phyloP scores from a whole-genome alignment of 371 early-diverging fungal genomes.

The Rhizopus delemar region DNA sequence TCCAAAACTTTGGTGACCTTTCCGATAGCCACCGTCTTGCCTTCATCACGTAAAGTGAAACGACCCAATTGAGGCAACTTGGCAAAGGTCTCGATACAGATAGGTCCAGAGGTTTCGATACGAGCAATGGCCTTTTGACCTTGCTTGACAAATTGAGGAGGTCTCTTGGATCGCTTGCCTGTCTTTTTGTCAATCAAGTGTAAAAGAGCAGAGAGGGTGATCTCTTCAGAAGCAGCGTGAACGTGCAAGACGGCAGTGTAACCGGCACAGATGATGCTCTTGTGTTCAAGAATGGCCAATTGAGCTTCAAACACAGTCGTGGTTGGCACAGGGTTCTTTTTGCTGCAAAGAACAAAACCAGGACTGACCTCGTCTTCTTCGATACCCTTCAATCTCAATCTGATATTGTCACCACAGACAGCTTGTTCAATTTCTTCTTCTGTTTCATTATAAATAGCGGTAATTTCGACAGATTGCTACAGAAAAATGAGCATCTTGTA shows the following conservation, averaged over 20 bases:
- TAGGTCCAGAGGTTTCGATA: conserved; percentile 70
- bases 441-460: conserved; percentile 77
- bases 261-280: conserved; percentile 95
- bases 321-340: conserved; percentile 76
- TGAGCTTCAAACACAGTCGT: conserved; percentile 84
- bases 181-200: conserved; percentile 90
- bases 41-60: conserved; percentile 96
- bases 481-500: background rate
- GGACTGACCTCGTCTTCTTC: conserved; percentile 91
- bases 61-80: conserved; percentile 92
- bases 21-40: conserved; percentile 95
- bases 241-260: conserved; percentile 91
- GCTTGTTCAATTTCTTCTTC: conserved; percentile 84
- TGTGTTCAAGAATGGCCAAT: conserved; percentile 87
- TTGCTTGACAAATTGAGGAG: conserved; percentile 93
- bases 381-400: conserved; percentile 85
- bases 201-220: conserved; percentile 75
- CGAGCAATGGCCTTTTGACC: conserved; percentile 85
- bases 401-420: conserved; percentile 90
- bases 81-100: conserved; percentile 90
- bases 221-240: conserved; percentile 88
- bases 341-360: conserved; percentile 86
- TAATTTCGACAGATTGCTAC: conserved; percentile 67
- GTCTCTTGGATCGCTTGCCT: conserved; percentile 79
- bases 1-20: conserved; percentile 82